A percentile compares a stretch with the other conserved stretches of the same genome.
phyloP scores from a whole-genome alignment of 495 filamentous ascomycete species.

The Podospora didyma region DNA sequence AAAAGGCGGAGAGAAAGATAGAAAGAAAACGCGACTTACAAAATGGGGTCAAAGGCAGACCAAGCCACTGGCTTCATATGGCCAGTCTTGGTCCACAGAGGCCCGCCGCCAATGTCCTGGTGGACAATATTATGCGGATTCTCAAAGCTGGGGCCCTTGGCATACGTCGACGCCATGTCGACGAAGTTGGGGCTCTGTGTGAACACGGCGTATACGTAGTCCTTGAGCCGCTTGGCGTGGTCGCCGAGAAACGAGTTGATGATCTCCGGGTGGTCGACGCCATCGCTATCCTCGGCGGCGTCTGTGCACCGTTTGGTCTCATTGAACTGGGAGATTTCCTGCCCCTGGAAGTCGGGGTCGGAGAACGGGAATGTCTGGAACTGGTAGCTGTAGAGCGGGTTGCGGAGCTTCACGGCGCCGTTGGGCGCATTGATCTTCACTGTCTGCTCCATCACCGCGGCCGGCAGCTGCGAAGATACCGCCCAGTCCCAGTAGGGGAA shows the following conservation, averaged over 20 bases:
- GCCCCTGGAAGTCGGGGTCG: slow-evolving; percentile 5
- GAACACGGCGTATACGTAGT: slow-evolving; percentile 1
- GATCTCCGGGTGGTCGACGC: neutral
- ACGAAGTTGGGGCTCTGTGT: neutral
- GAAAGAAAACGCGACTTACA: too few relatives aligned
- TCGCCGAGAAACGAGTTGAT: neutral
- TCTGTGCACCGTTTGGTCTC: slow-evolving; percentile 2
- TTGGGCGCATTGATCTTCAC: slow-evolving; percentile 19
- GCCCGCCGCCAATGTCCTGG: slow-evolving; percentile 17
- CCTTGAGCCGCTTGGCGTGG: neutral
- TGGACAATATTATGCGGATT: slow-evolving; percentile 28
- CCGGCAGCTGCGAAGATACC: slow-evolving; percentile 18
- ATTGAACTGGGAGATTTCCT: neutral
- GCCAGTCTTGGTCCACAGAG: slow-evolving; percentile 5
- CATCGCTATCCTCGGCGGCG: neutral
- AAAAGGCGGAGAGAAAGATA: too few relatives aligned
- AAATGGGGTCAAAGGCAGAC: slow-evolving; percentile 30
- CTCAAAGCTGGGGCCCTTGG: slow-evolving; percentile 17
- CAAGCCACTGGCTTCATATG: slow-evolving; percentile 20
- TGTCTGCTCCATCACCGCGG: slow-evolving; percentile 15
- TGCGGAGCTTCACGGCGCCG: slow-evolving; percentile 17
- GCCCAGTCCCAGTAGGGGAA: slow-evolving; percentile 40
- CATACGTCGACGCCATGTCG: neutral
- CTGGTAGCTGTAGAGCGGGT: slow-evolving; percentile 31
- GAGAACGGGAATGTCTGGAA: slow-evolving; percentile 18